These are phyloP conservation scores for Starmera quercuum DNA, from an alignment of 805 yeast species.

Conservation along the genomic window DNA sequence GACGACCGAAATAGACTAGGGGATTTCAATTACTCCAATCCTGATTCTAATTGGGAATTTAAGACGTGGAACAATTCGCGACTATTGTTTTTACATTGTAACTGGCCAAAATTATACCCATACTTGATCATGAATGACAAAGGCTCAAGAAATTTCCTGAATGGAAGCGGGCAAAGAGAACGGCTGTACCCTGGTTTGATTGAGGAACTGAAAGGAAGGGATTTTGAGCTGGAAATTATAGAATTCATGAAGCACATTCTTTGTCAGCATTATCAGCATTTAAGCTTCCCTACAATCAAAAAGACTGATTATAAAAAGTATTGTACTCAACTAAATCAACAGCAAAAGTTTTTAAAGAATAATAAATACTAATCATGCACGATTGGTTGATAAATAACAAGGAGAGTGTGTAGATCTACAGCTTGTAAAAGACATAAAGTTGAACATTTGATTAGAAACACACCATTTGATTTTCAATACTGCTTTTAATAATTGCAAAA, in stretches of 20 bases:
- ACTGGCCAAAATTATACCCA: slow-evolving; percentile 10
- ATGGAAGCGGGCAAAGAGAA: slow-evolving; percentile 4
- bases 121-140: slow-evolving; percentile 3
- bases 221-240: slow-evolving; percentile 6
- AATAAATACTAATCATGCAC: too few relatives aligned
- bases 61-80: slow-evolving; percentile 7
- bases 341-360: too few relatives aligned
- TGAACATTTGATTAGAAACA: too few relatives aligned
- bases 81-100: slow-evolving; percentile 12
- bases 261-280: too few relatives aligned
- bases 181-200: slow-evolving; percentile 8
- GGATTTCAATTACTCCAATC: slow-evolving; percentile 4
- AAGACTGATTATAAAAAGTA: too few relatives aligned
- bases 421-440: too few relatives aligned
- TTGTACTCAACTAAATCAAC: too few relatives aligned
- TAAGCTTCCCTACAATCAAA: too few relatives aligned
- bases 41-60: slow-evolving; percentile 10
- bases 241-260: slow-evolving; percentile 9
- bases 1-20: slow-evolving; percentile 5
- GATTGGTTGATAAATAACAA: too few relatives aligned
- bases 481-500: too few relatives aligned
- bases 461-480: too few relatives aligned
- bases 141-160: slow-evolving; percentile 1
- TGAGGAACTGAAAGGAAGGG: slow-evolving; percentile 2
- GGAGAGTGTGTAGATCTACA: too few relatives aligned